Conservation (phyloP, 139 green algal genomes). For the Eudorina sp. region DNA sequence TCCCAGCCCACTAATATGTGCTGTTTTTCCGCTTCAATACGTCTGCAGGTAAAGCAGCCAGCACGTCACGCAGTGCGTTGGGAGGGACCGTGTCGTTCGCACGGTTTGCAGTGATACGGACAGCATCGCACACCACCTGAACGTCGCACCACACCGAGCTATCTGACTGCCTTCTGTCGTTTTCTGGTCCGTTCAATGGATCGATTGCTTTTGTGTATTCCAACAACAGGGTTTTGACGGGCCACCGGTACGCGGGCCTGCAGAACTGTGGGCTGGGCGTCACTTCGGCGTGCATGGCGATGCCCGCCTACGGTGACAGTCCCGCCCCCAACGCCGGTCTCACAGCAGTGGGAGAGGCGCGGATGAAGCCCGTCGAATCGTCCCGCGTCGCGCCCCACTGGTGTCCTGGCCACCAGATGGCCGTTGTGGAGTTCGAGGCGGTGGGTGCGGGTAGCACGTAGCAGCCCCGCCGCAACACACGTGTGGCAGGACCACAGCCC, state of each 20-base stretch:
- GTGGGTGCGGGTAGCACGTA: not conserved
- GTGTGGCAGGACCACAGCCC: too few relatives aligned
- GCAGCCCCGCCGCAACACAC: too few relatives aligned
- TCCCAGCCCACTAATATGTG: not conserved
- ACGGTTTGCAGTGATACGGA: too few relatives aligned
- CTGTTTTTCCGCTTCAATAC: not conserved
- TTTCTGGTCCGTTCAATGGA: too few relatives aligned
- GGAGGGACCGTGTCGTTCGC: too few relatives aligned
- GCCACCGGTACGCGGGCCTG: not conserved
- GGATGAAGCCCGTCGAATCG: slow-evolving; percentile 55
- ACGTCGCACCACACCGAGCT: too few relatives aligned
- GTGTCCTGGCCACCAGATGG: slow-evolving; percentile 29
- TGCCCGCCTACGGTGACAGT: slow-evolving; percentile 42
- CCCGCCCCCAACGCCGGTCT: slow-evolving; percentile 39
- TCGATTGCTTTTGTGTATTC: too few relatives aligned
- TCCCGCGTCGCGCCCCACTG: slow-evolving; percentile 33
- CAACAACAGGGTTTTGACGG: slow-evolving; percentile 7
- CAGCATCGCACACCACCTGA: too few relatives aligned
- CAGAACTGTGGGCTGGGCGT: slow-evolving; percentile 32
- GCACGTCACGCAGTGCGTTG: too few relatives aligned
- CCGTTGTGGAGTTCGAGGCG: slow-evolving; percentile 14
- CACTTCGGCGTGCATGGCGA: slow-evolving; percentile 57
- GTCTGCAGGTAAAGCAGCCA: not conserved
- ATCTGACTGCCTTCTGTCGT: not conserved
- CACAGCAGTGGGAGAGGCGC: slow-evolving; percentile 56